Conservation (phyloP, 2,329 filamentous ascomycete species). For the Fusarium acutatum region DNA sequence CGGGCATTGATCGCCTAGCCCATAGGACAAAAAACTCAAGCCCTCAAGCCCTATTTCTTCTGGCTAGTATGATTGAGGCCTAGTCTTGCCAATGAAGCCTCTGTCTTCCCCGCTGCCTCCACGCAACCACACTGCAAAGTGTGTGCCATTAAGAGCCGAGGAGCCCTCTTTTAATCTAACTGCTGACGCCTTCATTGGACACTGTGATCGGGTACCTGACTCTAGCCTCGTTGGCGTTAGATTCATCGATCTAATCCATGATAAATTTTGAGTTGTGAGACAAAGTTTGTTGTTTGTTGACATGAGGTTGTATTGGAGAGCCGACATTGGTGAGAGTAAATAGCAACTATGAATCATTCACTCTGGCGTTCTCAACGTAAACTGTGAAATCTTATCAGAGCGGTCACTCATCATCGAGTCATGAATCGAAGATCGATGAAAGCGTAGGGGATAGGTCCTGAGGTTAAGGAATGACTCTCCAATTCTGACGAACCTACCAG, state of each 20-base stretch:
- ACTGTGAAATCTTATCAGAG: not conserved
- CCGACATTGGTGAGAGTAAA: slow-evolving; percentile 8
- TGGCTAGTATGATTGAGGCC: slow-evolving; percentile 19
- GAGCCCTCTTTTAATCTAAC: slow-evolving; percentile 27
- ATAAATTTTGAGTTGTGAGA: slow-evolving; percentile 25
- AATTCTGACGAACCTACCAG: not conserved
- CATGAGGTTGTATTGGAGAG: slow-evolving; percentile 28
- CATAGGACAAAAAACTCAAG: not conserved
- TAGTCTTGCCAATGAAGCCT: slow-evolving; percentile 21
- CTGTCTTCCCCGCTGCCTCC: slow-evolving; percentile 26
- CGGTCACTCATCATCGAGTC: not conserved
- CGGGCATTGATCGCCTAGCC: slow-evolving; percentile 9
- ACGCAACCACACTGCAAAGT: not conserved
- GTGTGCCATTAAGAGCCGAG: slow-evolving; percentile 1
- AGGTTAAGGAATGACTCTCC: not conserved
- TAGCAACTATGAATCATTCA: slow-evolving; percentile 11
- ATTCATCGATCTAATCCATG: slow-evolving; percentile 25
- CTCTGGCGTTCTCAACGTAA: not conserved
- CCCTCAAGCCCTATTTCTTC: slow-evolving; percentile 22
- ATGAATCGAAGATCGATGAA: not conserved
- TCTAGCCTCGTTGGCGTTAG: slow-evolving; percentile 29
- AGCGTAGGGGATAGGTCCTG: not conserved
- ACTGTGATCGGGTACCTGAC: slow-evolving; percentile 32
- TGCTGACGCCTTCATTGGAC: slow-evolving; percentile 16
- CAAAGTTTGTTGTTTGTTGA: slow-evolving; percentile 22